Evolutionary conservation across 2,329 filamentous ascomycete species (phyloP).

Genomic region (Massarina eburnea): DNA sequence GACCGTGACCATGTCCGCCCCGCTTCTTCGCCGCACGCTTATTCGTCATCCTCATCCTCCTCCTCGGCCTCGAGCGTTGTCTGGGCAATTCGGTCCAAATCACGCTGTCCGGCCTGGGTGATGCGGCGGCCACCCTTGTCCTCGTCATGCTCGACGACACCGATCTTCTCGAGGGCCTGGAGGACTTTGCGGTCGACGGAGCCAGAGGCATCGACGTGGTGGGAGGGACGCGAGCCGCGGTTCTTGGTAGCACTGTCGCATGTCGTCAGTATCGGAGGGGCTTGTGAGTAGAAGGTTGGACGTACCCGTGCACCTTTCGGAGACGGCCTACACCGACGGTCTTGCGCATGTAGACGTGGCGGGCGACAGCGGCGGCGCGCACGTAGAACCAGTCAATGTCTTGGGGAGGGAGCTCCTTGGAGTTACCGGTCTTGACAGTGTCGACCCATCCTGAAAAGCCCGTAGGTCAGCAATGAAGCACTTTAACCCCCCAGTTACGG

Average conservation of each 20-base stretch:
- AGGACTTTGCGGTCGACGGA: constrained; percentile 96
- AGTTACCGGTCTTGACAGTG: constrained; percentile 56
- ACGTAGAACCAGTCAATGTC: constrained; percentile 93
- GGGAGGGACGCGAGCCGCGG: constrained; percentile 85
- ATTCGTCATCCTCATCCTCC: constrained; percentile 50
- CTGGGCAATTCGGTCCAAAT: constrained; percentile 78
- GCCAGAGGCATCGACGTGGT: constrained; percentile 95
- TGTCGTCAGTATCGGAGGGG: constrained; percentile 7
- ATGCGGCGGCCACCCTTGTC: constrained; percentile 98
- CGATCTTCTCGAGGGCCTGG: constrained; percentile 98
- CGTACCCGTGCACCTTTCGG: constrained; percentile 81
- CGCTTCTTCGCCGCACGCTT: constrained; percentile 16
- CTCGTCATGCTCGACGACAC: constrained; percentile 95
- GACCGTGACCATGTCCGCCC: constrained; percentile 24
- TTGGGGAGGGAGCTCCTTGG: constrained; percentile 97
- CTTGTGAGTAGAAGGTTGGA: not conserved
- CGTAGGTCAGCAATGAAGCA: constrained; percentile 55
- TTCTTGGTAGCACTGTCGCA: constrained; percentile 72
- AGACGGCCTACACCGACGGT: constrained; percentile 98
- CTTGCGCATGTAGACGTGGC: constrained; percentile 99
- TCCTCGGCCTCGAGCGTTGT: constrained; percentile 55
- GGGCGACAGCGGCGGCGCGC: constrained; percentile 91
- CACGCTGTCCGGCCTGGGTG: constrained; percentile 96
- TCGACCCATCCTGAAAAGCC: constrained; percentile 90
- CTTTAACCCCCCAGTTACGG: constrained; percentile 55